phyloP scores from a whole-genome alignment of 2,329 filamentous ascomycete genomes.

The Mollisiaceae sp. region DNA sequence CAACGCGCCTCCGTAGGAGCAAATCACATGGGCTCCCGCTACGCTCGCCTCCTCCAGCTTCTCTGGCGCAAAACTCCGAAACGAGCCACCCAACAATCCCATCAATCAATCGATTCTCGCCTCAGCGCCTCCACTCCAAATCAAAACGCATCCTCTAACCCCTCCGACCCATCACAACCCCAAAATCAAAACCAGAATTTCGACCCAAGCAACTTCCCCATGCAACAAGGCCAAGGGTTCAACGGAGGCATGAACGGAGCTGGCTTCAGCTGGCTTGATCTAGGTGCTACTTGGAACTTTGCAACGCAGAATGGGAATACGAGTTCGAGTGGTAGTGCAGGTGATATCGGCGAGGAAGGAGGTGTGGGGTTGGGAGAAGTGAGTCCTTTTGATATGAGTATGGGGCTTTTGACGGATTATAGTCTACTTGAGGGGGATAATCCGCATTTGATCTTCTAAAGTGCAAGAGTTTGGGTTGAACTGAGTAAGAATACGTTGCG shows the following conservation, averaged over 20 bases:
- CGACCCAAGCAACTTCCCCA: constrained; percentile 10
- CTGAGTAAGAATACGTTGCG: too few relatives aligned
- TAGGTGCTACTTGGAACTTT: constrained; percentile 41
- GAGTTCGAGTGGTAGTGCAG: constrained; percentile 28
- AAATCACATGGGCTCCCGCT: constrained; percentile 65
- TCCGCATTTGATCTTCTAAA: constrained; percentile 36
- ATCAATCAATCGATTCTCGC: constrained; percentile 17
- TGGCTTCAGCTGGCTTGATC: constrained; percentile 41
- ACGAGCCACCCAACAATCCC: constrained; percentile 12
- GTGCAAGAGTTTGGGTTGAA: too few relatives aligned
- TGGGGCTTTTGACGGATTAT: constrained; percentile 36
- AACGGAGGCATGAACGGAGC: constrained; percentile 9
- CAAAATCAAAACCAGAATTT: constrained; percentile 8
- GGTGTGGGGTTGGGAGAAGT: constrained; percentile 14
- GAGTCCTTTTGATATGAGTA: constrained; percentile 29
- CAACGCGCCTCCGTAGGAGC: constrained; percentile 61
- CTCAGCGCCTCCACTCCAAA: constrained; percentile 1
- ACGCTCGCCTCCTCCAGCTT: constrained; percentile 63
- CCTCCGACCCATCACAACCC: not conserved
- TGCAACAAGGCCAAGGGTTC: constrained; percentile 8
- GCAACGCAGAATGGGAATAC: constrained; percentile 39
- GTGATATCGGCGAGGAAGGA: constrained; percentile 30
- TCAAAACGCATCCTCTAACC: not conserved
- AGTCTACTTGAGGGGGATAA: constrained; percentile 37
- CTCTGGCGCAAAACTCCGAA: constrained; percentile 56